Percentiles rank a stretch among this genome's conserved stretches.
Evolutionary conservation across 2,329 filamentous ascomycete species (phyloP).

Genomic region (Mariannaea elegans): DNA sequence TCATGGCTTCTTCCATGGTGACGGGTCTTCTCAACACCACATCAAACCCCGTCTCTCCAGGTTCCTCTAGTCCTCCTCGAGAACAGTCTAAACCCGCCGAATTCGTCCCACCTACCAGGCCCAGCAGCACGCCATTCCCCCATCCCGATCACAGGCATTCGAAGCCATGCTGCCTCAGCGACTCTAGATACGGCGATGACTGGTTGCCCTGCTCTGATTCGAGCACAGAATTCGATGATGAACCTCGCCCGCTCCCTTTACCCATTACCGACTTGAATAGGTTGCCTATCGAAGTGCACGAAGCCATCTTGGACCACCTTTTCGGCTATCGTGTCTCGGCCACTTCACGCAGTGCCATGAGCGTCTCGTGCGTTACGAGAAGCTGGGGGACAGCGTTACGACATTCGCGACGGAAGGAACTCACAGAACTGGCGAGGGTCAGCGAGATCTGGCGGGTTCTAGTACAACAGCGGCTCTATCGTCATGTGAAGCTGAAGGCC

Average conservation of each 20-base stretch:
- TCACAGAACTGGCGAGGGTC: conserved; percentile 72
- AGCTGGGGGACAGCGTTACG: conserved; percentile 72
- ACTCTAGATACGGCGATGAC: conserved; percentile 34
- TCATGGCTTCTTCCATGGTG: conserved; percentile 50
- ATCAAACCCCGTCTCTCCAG: conserved; percentile 65
- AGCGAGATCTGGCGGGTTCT: conserved; percentile 70
- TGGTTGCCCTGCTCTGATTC: conserved; percentile 28
- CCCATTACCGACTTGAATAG: conserved; percentile 53
- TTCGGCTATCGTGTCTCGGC: conserved; percentile 74
- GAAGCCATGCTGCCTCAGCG: conserved; percentile 40
- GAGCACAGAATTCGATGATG: conserved; percentile 26
- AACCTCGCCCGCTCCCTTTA: conserved; percentile 26
- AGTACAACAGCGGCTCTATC: conserved; percentile 77
- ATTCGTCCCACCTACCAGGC: conserved; percentile 53
- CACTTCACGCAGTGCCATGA: conserved; percentile 63
- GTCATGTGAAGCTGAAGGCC: conserved; percentile 79
- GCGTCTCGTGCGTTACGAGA: conserved; percentile 61
- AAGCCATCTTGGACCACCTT: conserved; percentile 75
- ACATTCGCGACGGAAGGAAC: conserved; percentile 72
- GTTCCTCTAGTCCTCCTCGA: conserved; percentile 61
- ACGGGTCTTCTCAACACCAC: conserved; percentile 49
- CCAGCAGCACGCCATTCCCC: conserved; percentile 69
- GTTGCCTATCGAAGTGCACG: conserved; percentile 76
- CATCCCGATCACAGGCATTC: conserved; percentile 58
- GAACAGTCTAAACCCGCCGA: conserved; percentile 54